Evolutionary conservation across 1,284 basidiomycete genomes (phyloP).

Genomic region (Mycosarcoma mackinlayi): DNA sequence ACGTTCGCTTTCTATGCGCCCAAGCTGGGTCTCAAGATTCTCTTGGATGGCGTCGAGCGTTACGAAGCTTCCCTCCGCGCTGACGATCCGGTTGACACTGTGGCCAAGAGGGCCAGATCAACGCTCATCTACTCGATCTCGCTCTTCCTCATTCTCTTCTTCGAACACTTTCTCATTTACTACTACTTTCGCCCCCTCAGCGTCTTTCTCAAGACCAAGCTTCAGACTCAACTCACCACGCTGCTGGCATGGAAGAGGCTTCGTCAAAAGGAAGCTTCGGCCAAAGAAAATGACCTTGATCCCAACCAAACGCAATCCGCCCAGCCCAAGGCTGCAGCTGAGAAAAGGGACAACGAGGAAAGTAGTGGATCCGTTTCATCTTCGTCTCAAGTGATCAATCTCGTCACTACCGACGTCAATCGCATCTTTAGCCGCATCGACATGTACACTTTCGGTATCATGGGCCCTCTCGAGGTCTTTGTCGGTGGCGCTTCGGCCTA

Average conservation of each 20-base stretch:
- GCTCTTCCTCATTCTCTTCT: conserved; percentile 25
- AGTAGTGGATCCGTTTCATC: not conserved
- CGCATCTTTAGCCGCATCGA: conserved; percentile 31
- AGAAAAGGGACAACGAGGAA: not conserved
- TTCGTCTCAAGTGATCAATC: conserved; percentile 41
- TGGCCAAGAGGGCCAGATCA: conserved; percentile 20
- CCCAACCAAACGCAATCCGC: not conserved
- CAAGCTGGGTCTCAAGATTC: conserved; percentile 27
- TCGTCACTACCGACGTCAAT: conserved; percentile 36
- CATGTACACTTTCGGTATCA: conserved; percentile 32
- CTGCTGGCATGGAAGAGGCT: conserved; percentile 39
- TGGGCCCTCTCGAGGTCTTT: conserved; percentile 42
- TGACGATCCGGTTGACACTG: not conserved
- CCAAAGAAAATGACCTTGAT: not conserved
- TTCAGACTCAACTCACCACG: conserved; percentile 34
- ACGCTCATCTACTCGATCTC: conserved; percentile 32
- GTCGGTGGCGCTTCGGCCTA: conserved; percentile 39
- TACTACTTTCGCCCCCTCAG: conserved; percentile 25
- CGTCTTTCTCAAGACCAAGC: conserved; percentile 14
- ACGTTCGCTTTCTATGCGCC: conserved; percentile 35
- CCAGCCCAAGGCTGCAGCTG: not conserved
- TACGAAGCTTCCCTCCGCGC: conserved; percentile 10
- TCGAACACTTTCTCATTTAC: conserved; percentile 23
- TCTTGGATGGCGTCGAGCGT: conserved; percentile 23
- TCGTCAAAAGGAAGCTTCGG: conserved; percentile 37